Base-by-base conservation (phyloP, 768 basidiomycete genomes). In the Lactarius deliciosus region DNA sequence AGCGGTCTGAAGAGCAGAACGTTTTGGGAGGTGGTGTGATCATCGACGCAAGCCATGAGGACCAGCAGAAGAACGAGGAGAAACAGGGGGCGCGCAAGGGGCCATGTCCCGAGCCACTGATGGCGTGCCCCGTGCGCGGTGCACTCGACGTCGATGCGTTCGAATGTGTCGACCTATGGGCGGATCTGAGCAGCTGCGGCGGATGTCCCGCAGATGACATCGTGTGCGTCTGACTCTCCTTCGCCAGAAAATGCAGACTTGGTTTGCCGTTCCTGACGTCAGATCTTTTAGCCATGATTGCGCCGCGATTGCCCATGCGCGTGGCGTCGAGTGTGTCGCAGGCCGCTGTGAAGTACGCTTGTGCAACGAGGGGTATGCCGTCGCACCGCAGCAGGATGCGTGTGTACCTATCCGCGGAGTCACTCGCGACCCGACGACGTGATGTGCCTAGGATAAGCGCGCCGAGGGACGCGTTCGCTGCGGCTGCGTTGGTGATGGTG, bases 161-260 rank as follows among this genome's bases (percentile, higher is more conserved):
- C 61, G 75, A 77, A 62, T 77, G 76, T 55, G 75, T 75, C 15
- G 74, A 77, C 41, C 61, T 73, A 38, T 41, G 43, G 20, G 71
- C 70, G 62, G 76, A 77, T 60, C 69, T 76, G 36, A 60, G 57
- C 9, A 73, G 73, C 56, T 77, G 75, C 60, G 76, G 75, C 22
- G 76, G 76, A 32, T 77, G 76, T 68, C 73, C 74, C 8, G 66
- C 45, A 11, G 47, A 73, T 18, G 71, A 76, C 61, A 57, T 50
- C 34, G 60, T 63, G 68, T 75, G 65, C 63, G 74, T 74, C 11
- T 25, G 43, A 30, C 38, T 38, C 36, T 36, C 34, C 34, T 36
- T 36, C 34, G 34, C 34, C 11, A 38, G 36, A 1, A 9, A 34
- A 34, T 8, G 9, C 34, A 34, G 34, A 5, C 32, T 2, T 34